These are phyloP conservation scores for Lippia alba DNA, from an alignment of 305 asterid species.

Conservation along the genomic window DNA sequence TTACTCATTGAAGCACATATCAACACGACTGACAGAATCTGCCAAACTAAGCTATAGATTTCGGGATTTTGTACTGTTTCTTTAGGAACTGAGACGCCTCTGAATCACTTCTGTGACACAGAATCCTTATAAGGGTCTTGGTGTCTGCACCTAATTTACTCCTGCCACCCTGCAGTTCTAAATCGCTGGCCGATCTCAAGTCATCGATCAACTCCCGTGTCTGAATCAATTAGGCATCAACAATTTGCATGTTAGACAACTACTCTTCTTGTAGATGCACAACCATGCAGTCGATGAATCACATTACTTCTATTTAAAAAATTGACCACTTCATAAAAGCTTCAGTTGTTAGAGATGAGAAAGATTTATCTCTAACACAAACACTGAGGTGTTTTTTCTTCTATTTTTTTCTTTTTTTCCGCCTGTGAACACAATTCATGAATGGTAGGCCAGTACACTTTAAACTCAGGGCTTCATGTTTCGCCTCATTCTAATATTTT, in stretches of 20 bases:
- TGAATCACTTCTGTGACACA: conserved; percentile 89
- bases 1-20: neutral
- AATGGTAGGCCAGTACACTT: no score
- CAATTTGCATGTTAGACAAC: conserved; percentile 1
- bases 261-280: neutral
- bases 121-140: conserved; percentile 77
- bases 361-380: no score
- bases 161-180: conserved; percentile 82
- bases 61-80: conserved; percentile 95
- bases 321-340: no score
- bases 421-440: no score
- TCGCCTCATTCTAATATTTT: no score
- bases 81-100: conserved; percentile 98
- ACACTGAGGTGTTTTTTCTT: no score
- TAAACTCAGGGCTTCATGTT: no score
- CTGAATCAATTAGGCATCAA: conserved; percentile 47
- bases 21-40: neutral
- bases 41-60: conserved; percentile 59
- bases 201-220: conserved; percentile 92
- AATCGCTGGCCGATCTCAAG: conserved; percentile 77
- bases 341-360: no score
- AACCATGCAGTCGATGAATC: no score
- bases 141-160: conserved; percentile 85
- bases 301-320: no score
- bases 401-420: no score